Conservation (phyloP, 768 basidiomycete species). For the Scleroderma citrinum region DNA sequence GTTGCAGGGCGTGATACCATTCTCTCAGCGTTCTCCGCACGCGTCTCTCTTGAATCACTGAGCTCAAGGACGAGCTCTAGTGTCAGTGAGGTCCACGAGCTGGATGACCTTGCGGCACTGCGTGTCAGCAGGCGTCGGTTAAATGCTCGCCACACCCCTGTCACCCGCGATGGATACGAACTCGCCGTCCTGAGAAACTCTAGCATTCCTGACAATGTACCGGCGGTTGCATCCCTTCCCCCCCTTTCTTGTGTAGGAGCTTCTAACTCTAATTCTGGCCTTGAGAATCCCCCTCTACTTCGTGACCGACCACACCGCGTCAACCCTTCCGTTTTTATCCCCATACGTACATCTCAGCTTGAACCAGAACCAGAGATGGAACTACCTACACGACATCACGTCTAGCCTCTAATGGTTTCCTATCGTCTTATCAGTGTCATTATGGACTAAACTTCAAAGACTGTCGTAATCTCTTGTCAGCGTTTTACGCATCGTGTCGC, state of each 20-base stretch:
- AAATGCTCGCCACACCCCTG: background rate
- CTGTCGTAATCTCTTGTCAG: no score
- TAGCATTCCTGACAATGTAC: background rate
- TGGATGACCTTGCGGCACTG: conserved; percentile 12
- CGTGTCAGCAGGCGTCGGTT: background rate
- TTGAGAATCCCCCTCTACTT: conserved; percentile 1
- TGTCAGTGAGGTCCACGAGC: conserved; percentile 26
- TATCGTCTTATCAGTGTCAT: background rate
- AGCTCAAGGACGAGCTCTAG: conserved; percentile 22
- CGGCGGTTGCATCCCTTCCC: background rate
- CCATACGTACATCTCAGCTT: conserved; percentile 27
- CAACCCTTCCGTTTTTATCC: conserved; percentile 15
- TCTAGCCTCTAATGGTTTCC: background rate
- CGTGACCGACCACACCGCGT: conserved; percentile 2
- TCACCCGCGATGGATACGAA: conserved; percentile 7
- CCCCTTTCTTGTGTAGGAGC: background rate
- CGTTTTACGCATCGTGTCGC: no score
- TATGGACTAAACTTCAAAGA: no score
- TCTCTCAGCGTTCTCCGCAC: conserved; percentile 20
- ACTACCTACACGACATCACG: conserved; percentile 12
- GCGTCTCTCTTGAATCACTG: conserved; percentile 25
- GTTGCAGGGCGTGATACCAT: conserved; percentile 16
- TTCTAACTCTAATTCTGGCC: background rate
- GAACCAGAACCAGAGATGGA: conserved; percentile 31
- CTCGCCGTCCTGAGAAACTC: conserved; percentile 10